A percentile compares a stretch with the other conserved stretches of the same genome.
Conservation (phyloP, 2,329 filamentous ascomycete species). For the Colletotrichum tabaci region DNA sequence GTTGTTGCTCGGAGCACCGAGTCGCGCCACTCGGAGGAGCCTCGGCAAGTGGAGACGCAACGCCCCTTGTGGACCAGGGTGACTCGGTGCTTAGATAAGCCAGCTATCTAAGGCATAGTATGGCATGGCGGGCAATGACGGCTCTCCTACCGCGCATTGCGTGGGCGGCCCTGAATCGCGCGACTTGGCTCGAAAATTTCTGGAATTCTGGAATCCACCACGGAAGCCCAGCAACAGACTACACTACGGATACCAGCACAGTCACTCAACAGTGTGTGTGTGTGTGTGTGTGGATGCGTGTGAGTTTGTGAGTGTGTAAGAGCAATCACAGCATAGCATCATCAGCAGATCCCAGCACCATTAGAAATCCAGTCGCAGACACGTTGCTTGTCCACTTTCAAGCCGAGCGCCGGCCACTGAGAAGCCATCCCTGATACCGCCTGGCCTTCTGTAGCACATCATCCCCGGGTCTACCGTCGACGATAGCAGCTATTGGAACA, state of each 20-base stretch:
- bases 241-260: no score
- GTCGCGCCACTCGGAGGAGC: constrained; percentile 32
- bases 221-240: background rate
- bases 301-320: no score
- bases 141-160: constrained; percentile 30
- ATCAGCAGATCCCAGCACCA: constrained; percentile 32
- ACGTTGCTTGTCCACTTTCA: constrained; percentile 10
- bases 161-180: constrained; percentile 35
- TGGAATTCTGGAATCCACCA: constrained; percentile 39
- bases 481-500: constrained; percentile 20
- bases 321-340: background rate
- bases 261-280: no score
- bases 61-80: background rate
- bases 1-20: constrained; percentile 29
- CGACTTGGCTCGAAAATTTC: constrained; percentile 25
- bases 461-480: constrained; percentile 19
- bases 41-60: constrained; percentile 33
- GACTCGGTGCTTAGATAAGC: constrained; percentile 35
- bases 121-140: background rate
- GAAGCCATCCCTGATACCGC: constrained; percentile 18
- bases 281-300: background rate
- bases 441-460: background rate
- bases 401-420: constrained; percentile 31
- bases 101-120: no score
- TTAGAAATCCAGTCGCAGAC: constrained; percentile 35